phyloP scores from a whole-genome alignment of 768 basidiomycete species.

The Kwoniella botswanensis region DNA sequence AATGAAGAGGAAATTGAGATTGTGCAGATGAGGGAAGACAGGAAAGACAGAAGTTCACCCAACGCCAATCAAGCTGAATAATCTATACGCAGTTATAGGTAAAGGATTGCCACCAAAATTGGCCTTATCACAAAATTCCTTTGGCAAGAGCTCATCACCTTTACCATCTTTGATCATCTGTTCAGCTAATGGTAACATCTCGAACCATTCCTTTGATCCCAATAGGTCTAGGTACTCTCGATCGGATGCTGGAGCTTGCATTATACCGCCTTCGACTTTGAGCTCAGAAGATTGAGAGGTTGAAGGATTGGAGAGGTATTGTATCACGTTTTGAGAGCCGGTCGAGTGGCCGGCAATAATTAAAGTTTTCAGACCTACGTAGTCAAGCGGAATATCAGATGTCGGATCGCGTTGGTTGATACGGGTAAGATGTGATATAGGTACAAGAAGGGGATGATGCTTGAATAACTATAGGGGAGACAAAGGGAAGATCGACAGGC shows the following conservation, averaged over 20 bases:
- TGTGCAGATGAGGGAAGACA: too few relatives aligned
- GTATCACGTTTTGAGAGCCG: conserved; percentile 54
- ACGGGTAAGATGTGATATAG: neutral
- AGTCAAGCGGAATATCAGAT: neutral
- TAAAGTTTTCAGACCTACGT: conserved; percentile 39
- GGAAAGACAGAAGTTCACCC: conserved; percentile 38
- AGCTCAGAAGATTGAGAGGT: conserved; percentile 11
- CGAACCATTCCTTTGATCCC: conserved; percentile 13
- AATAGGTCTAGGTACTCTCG: conserved; percentile 35
- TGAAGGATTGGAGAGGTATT: conserved; percentile 43
- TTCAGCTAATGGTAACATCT: conserved; percentile 29
- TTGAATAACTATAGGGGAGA: too few relatives aligned
- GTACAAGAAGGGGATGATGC: too few relatives aligned
- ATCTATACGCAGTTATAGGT: conserved; percentile 44
- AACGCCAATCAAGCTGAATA: conserved; percentile 41
- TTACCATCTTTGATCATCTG: conserved; percentile 41
- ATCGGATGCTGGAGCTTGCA: conserved; percentile 57
- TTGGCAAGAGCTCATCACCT: conserved; percentile 41
- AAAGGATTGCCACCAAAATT: conserved; percentile 24
- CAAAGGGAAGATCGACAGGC: too few relatives aligned
- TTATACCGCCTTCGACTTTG: conserved; percentile 52
- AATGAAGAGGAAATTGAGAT: too few relatives aligned
- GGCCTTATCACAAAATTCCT: conserved; percentile 26
- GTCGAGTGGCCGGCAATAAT: conserved; percentile 56
- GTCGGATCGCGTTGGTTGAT: neutral